Evolutionary conservation across 495 filamentous ascomycete species (phyloP).

Genomic region (Talaromyces borbonicus): DNA sequence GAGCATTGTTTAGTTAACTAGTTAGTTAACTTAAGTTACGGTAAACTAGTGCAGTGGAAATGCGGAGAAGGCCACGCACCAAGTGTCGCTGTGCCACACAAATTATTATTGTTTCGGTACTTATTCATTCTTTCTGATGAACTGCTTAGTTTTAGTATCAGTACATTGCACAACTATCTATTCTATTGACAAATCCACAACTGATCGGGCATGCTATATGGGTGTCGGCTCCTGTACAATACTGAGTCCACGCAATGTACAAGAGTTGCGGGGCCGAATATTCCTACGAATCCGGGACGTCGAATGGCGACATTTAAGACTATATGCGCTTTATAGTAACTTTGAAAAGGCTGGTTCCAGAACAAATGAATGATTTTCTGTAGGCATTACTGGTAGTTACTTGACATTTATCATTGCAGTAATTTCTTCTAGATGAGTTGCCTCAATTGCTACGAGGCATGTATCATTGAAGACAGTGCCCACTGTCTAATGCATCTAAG

Average conservation of each 20-base stretch:
- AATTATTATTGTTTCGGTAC: slow-evolving; percentile 1
- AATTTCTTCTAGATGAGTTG: slow-evolving; percentile 3
- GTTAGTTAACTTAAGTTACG: too few relatives aligned
- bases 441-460: background rate
- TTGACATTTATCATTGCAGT: background rate
- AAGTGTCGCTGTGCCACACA: background rate
- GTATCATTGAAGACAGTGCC: background rate
- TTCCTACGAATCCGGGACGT: too few relatives aligned
- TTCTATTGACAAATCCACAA: too few relatives aligned
- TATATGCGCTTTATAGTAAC: background rate
- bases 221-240: too few relatives aligned
- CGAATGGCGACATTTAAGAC: too few relatives aligned
- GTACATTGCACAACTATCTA: background rate
- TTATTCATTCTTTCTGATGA: too few relatives aligned
- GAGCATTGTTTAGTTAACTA: too few relatives aligned
- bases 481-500: slow-evolving; percentile 19
- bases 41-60: slow-evolving; percentile 1
- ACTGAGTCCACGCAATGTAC: too few relatives aligned
- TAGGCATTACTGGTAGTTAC: background rate
- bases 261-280: too few relatives aligned
- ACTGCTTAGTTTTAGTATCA: too few relatives aligned
- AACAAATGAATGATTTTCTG: background rate
- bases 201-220: too few relatives aligned
- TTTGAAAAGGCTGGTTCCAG: background rate
- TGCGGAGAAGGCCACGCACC: slow-evolving; percentile 2